Percentiles rank a stretch among this genome's conserved stretches.
These are phyloP conservation scores for Mucor mucedo DNA, from an alignment of 371 early-diverging fungal species.

Conservation along the genomic window DNA sequence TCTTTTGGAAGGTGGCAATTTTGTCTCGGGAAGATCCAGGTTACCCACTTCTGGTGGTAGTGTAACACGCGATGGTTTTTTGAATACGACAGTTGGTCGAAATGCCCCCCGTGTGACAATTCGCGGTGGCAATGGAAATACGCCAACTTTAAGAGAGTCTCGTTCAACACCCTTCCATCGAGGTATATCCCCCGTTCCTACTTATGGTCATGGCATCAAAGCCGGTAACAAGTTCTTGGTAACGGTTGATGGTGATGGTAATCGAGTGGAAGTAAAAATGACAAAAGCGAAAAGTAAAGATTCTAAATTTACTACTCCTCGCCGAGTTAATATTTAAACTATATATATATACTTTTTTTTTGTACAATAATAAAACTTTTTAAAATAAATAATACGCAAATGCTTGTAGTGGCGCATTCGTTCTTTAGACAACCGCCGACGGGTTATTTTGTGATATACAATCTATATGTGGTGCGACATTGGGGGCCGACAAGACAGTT, in stretches of 20 bases:
- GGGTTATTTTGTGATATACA: too few species aligned
- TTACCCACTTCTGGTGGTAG: not conserved
- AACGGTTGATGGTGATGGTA: conserved; percentile 50
- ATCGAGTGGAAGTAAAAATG: conserved; percentile 53
- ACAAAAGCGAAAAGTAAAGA: conserved; percentile 49
- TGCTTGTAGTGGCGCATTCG: too few species aligned
- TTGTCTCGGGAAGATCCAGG: conserved; percentile 22
- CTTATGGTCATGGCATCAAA: conserved; percentile 49
- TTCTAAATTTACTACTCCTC: conserved; percentile 44
- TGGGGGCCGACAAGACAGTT: too few species aligned
- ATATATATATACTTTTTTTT: not conserved
- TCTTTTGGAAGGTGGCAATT: conserved; percentile 41
- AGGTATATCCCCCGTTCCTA: conserved; percentile 32
- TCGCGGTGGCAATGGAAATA: conserved; percentile 7
- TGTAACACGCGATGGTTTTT: conserved; percentile 27
- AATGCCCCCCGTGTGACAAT: conserved; percentile 19
- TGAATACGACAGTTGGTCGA: conserved; percentile 29
- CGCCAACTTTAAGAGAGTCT: conserved; percentile 32
- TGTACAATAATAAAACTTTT: not conserved
- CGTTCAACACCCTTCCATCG: conserved; percentile 46
- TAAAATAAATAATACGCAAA: too few species aligned
- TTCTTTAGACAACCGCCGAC: too few species aligned
- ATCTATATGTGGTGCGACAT: too few species aligned
- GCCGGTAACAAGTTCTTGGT: conserved; percentile 54
- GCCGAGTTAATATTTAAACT: conserved; percentile 30